phyloP scores from a whole-genome alignment of 2,329 filamentous ascomycete species.

The Alternaria incomplexa region DNA sequence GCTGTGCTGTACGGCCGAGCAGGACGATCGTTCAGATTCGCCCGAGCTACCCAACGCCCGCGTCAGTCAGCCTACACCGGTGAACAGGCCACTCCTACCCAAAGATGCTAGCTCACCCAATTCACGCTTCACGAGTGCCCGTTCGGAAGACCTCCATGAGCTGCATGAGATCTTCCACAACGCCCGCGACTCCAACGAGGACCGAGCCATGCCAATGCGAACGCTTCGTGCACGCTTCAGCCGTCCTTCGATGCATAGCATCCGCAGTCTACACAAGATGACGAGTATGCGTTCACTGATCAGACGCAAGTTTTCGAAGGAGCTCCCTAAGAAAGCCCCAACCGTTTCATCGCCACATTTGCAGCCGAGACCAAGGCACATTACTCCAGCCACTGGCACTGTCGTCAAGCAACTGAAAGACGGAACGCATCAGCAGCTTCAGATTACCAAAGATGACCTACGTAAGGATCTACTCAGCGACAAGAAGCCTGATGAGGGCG shows the following conservation, averaged over 20 bases:
- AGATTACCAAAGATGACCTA: constrained; percentile 39
- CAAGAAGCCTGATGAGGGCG: constrained; percentile 41
- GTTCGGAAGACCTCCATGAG: constrained; percentile 41
- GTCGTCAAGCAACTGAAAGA: constrained; percentile 30
- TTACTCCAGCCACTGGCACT: constrained; percentile 20
- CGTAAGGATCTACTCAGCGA: constrained; percentile 42
- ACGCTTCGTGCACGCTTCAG: constrained; percentile 27
- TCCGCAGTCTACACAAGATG: constrained; percentile 44
- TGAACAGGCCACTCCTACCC: constrained; percentile 33
- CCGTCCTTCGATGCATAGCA: constrained; percentile 37
- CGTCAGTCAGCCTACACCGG: constrained; percentile 33
- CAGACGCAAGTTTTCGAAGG: constrained; percentile 40
- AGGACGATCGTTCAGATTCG: constrained; percentile 33
- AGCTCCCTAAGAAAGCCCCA: constrained; percentile 24
- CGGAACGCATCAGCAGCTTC: constrained; percentile 31
- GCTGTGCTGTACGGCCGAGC: constrained; percentile 42
- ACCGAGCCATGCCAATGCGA: constrained; percentile 18
- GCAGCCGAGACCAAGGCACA: constrained; percentile 11
- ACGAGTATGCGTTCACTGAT: constrained; percentile 44
- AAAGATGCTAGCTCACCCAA: constrained; percentile 21
- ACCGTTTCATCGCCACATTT: constrained; percentile 2
- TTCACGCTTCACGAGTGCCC: constrained; percentile 39
- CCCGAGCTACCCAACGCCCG: constrained; percentile 45
- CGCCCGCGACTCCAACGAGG: constrained; percentile 22
- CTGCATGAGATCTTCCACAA: constrained; percentile 44